A percentile compares a stretch with the other conserved stretches of the same genome.
phyloP scores from a whole-genome alignment of 345 rosid genomes.

The Eucalyptus sideroxylon region DNA sequence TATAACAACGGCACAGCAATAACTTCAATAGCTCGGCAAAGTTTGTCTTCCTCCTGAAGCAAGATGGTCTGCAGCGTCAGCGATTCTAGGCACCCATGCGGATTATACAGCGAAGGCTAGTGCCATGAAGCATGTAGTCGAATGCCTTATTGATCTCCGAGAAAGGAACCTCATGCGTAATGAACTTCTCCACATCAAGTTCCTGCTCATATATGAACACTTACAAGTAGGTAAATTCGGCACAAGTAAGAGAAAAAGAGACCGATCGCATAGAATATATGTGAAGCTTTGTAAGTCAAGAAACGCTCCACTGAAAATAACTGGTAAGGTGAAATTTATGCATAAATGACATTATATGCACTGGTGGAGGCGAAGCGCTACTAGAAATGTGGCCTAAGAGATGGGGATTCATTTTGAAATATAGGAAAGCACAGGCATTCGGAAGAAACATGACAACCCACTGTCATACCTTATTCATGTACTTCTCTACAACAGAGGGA shows the following conservation, averaged over 20 bases:
- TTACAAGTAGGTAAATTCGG: neutral
- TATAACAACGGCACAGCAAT: neutral
- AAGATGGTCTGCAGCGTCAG: neutral
- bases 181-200: conserved; percentile 32
- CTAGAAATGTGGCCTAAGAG: neutral
- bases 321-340: neutral
- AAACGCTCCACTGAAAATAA: neutral
- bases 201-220: conserved; percentile 5
- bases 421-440: neutral
- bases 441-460: neutral
- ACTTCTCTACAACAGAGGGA: conserved; percentile 33
- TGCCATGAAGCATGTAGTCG: conserved; percentile 22
- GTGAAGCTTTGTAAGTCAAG: neutral
- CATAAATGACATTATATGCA: neutral
- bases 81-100: conserved; percentile 3
- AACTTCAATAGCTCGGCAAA: neutral
- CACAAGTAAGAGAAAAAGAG: neutral
- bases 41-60: neutral
- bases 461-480: conserved; percentile 32
- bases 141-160: conserved; percentile 34
- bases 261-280: neutral
- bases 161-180: conserved; percentile 24
- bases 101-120: conserved; percentile 19
- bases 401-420: neutral
- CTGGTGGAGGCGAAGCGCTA: neutral